A percentile compares a stretch with the other conserved stretches of the same genome.
These are phyloP conservation scores for Irpex lacteus DNA, from an alignment of 1,284 basidiomycete genomes.

Conservation along the genomic window DNA sequence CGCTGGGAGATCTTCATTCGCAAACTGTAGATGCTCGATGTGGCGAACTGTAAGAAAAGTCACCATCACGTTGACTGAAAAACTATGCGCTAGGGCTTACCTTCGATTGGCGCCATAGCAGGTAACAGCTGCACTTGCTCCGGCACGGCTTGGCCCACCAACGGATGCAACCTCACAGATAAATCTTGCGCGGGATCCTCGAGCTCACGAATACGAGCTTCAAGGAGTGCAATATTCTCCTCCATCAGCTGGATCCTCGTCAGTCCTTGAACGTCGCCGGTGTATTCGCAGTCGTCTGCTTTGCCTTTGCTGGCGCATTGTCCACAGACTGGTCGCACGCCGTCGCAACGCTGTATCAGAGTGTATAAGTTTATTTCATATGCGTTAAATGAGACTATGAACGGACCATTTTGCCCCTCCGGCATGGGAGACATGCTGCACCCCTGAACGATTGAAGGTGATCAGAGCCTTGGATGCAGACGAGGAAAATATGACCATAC, in stretches of 20 bases:
- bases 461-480: neutral
- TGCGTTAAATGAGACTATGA: neutral
- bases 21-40: neutral
- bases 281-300: conserved; percentile 29
- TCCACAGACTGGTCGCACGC: conserved; percentile 26
- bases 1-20: neutral
- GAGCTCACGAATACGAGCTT: conserved; percentile 27
- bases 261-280: conserved; percentile 22
- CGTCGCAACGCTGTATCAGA: conserved; percentile 26
- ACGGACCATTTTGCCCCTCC: conserved; percentile 20
- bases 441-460: conserved; percentile 11
- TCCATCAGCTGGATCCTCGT: conserved; percentile 28
- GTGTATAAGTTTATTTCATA: neutral
- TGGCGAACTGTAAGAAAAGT: neutral
- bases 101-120: neutral
- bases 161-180: conserved; percentile 22
- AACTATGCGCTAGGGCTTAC: neutral
- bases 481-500: neutral
- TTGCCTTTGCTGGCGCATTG: conserved; percentile 24
- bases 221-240: conserved; percentile 29
- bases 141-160: neutral
- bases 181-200: conserved; percentile 23
- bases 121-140: neutral
- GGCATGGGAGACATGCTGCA: conserved; percentile 18
- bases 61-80: neutral